phyloP scores from a whole-genome alignment of 2,329 filamentous ascomycete genomes.

The Colletotrichum lini region DNA sequence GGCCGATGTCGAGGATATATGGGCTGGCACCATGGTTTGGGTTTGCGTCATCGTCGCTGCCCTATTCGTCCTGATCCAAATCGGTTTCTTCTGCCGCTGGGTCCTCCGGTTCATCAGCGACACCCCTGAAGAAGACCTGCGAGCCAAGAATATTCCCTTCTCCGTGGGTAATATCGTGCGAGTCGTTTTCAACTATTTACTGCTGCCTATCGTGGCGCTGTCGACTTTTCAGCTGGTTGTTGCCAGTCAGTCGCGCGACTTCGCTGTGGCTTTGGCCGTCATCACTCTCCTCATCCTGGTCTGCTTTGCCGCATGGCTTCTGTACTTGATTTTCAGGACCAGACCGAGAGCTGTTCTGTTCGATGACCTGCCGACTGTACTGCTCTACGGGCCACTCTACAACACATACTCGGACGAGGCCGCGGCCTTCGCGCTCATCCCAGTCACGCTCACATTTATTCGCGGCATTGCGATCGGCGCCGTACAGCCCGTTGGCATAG shows the following conservation, averaged over 20 bases:
- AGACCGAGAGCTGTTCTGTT: conserved; percentile 90
- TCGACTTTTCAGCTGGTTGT: conserved; percentile 94
- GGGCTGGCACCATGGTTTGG: conserved; percentile 96
- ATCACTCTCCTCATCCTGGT: conserved; percentile 81
- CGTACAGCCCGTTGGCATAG: conserved; percentile 92
- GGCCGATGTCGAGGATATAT: conserved; percentile 82
- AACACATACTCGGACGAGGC: conserved; percentile 98
- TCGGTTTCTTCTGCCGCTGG: conserved; percentile 85
- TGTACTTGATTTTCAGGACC: conserved; percentile 84
- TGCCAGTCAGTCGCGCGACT: conserved; percentile 75
- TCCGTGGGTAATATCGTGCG: conserved; percentile 84
- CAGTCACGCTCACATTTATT: conserved; percentile 86
- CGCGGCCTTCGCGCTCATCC: conserved; percentile 89
- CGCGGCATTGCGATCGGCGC: conserved; percentile 93
- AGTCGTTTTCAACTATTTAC: conserved; percentile 92
- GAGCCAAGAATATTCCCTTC: conserved; percentile 93
- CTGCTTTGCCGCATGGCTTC: conserved; percentile 82
- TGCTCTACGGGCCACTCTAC: conserved; percentile 93
- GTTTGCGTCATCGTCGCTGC: conserved; percentile 81
- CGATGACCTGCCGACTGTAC: conserved; percentile 90
- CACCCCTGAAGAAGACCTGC: conserved; percentile 86
- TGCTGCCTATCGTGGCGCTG: conserved; percentile 87
- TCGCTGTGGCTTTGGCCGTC: conserved; percentile 81
- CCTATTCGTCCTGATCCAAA: conserved; percentile 79
- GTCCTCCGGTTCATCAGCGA: conserved; percentile 78